phyloP scores from a whole-genome alignment of 2,329 filamentous ascomycete species.

The Botryotinia calthae region DNA sequence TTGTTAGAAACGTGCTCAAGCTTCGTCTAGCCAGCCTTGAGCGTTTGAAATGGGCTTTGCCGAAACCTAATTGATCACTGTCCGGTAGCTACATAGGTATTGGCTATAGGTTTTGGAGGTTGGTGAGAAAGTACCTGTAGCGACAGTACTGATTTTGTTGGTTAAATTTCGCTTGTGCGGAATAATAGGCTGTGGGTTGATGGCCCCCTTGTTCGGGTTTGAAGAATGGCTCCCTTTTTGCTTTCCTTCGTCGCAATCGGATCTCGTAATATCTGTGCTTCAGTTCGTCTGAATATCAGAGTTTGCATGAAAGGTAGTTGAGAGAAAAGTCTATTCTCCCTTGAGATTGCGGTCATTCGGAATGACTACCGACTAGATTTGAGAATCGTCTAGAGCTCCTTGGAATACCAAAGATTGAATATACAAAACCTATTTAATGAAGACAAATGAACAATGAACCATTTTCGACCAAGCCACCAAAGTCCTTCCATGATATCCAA shows the following conservation, averaged over 20 bases:
- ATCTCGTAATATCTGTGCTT: not conserved
- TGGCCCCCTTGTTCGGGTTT: not conserved
- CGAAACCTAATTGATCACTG: not conserved
- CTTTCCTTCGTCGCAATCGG: not conserved
- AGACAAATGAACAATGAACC: not conserved
- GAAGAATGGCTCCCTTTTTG: not conserved
- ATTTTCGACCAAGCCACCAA: not conserved
- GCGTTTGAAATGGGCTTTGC: constrained; percentile 3
- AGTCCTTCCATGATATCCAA: not conserved
- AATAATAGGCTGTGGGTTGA: not conserved
- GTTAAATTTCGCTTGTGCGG: constrained; percentile 16
- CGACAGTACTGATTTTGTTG: not conserved
- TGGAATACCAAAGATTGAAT: not conserved
- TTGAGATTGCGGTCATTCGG: not conserved
- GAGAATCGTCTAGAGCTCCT: not conserved
- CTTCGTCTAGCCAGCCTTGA: constrained; percentile 21
- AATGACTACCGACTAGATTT: not conserved
- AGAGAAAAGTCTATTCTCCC: not conserved
- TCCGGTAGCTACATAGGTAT: not conserved
- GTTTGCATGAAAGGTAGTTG: not conserved
- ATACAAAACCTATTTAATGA: not conserved
- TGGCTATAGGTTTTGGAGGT: not conserved
- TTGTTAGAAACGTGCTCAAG: constrained; percentile 17
- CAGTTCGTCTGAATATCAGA: not conserved
- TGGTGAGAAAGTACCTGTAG: not conserved